Conservation (phyloP, 805 yeast species). For the Candida taoyuanica region DNA sequence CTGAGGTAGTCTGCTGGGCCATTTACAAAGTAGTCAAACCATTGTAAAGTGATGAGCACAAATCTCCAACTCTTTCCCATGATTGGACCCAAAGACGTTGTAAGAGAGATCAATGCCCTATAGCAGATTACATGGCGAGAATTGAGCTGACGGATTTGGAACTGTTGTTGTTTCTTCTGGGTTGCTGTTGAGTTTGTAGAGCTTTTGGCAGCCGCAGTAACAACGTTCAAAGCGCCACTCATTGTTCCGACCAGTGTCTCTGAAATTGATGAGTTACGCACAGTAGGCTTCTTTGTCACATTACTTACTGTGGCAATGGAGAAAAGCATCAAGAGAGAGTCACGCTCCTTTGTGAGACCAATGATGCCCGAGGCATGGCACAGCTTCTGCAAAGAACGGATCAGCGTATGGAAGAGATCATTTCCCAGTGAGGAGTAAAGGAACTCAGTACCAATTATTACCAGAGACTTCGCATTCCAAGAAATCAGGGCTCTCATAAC, state of each 20-base stretch:
- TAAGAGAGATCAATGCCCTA: constrained; percentile 72
- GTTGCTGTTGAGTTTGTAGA: constrained; percentile 6
- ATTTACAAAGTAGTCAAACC: constrained; percentile 69
- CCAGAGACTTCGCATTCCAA: constrained; percentile 36
- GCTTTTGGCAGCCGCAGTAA: constrained; percentile 3
- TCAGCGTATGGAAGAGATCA: constrained; percentile 60
- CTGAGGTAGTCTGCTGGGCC: constrained; percentile 46
- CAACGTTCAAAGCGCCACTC: constrained; percentile 13
- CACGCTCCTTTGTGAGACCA: constrained; percentile 51
- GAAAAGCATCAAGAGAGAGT: constrained; percentile 48
- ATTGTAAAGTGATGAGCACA: constrained; percentile 61
- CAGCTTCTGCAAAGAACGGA: constrained; percentile 73
- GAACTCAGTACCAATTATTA: constrained; percentile 44
- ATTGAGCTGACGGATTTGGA: constrained; percentile 44
- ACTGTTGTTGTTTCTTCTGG: constrained; percentile 9
- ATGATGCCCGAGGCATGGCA: constrained; percentile 80
- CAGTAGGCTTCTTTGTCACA: constrained; percentile 27
- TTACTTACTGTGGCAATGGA: constrained; percentile 42
- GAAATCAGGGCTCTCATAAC: constrained; percentile 26
- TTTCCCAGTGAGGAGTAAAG: constrained; percentile 65
- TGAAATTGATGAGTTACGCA: constrained; percentile 39
- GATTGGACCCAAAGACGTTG: constrained; percentile 76
- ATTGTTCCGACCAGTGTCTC: constrained; percentile 48
- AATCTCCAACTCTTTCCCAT: constrained; percentile 64
- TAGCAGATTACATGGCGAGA: constrained; percentile 71